These are phyloP conservation scores for Hortaea sp. DNA, from an alignment of 2,329 filamentous ascomycete species.

Conservation along the genomic window DNA sequence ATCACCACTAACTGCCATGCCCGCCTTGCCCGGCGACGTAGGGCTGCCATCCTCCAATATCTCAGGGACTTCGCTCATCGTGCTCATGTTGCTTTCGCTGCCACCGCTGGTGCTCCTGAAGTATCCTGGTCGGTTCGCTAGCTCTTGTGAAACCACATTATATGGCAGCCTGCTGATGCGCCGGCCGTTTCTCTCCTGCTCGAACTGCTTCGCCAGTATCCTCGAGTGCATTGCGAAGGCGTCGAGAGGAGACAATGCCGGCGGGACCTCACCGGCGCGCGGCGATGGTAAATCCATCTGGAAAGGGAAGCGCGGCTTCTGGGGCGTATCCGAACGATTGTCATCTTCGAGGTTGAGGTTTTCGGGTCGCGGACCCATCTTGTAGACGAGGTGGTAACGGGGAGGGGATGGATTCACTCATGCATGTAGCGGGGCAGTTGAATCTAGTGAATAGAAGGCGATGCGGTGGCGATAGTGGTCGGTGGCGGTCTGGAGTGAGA, in stretches of 20 bases:
- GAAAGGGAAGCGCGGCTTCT: conserved; percentile 16
- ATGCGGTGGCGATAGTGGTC: too few species aligned
- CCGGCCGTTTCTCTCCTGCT: conserved; percentile 64
- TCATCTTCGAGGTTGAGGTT: conserved; percentile 13
- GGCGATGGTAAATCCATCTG: conserved; percentile 36
- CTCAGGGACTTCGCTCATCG: conserved; percentile 26
- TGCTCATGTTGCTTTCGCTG: conserved; percentile 33
- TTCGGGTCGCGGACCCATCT: conserved; percentile 21
- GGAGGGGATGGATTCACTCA: not conserved
- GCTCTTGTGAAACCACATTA: conserved; percentile 69
- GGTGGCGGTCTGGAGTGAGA: too few species aligned
- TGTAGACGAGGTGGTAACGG: not conserved
- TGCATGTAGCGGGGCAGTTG: too few species aligned
- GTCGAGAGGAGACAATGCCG: conserved; percentile 86
- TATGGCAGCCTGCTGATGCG: conserved; percentile 80
- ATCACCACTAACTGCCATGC: conserved; percentile 16
- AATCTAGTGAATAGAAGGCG: too few species aligned
- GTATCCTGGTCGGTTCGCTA: conserved; percentile 68
- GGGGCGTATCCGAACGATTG: not conserved
- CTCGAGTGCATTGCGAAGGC: conserved; percentile 89
- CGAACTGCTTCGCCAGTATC: conserved; percentile 74
- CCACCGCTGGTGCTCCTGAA: conserved; percentile 58
- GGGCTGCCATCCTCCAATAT: conserved; percentile 34
- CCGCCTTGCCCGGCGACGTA: conserved; percentile 2
- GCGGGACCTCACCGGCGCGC: conserved; percentile 55